Evolutionary conservation across 257 asterid genomes (phyloP).

Genomic region (Solanum pinnatisectum): DNA sequence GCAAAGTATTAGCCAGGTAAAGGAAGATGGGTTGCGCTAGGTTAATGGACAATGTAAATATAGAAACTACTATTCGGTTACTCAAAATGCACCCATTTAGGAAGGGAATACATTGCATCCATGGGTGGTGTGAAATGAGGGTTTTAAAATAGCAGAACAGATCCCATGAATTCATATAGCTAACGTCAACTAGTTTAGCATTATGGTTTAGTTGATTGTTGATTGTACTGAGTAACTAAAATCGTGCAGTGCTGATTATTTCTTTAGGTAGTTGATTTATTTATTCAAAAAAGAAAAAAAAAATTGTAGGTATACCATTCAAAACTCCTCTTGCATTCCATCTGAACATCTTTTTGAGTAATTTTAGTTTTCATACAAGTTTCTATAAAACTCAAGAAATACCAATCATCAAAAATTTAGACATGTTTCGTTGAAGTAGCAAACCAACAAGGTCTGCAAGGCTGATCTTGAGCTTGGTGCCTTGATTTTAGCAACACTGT

Average conservation of each 20-base stretch:
- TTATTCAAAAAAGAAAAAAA: background rate
- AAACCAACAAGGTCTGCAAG: slow-evolving; percentile 9
- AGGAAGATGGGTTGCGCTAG: background rate
- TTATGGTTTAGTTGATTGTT: background rate
- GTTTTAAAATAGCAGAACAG: background rate
- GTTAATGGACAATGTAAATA: background rate
- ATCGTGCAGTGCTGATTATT: background rate
- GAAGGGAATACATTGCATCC: background rate
- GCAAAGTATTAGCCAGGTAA: background rate
- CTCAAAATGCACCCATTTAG: background rate
- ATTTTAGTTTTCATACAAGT: background rate
- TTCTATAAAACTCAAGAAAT: background rate
- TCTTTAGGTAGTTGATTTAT: background rate
- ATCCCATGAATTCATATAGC: background rate
- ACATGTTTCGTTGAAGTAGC: background rate
- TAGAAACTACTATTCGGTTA: background rate
- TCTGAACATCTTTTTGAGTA: background rate
- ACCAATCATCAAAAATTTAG: background rate
- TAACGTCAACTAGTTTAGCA: background rate
- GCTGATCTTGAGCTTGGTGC: slow-evolving; percentile 23
- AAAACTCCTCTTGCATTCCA: background rate
- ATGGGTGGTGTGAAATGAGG: background rate
- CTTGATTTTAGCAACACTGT: background rate
- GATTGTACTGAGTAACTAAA: background rate
- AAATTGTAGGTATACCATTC: background rate